Conservation (phyloP, 345 rosid species). For the Bruguiera parviflora region DNA sequence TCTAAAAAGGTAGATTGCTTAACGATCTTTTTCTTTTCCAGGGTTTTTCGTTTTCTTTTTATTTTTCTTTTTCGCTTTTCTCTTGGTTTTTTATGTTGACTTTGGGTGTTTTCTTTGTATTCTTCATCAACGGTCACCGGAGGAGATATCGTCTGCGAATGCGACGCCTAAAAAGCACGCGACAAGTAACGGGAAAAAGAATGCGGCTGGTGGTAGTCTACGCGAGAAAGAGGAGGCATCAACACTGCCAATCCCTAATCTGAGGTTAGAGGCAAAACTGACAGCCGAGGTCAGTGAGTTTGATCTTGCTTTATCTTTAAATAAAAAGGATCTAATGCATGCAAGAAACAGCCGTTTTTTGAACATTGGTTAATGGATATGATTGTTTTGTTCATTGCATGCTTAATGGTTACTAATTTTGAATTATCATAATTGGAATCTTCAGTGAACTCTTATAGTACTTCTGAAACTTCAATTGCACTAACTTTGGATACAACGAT, state of each 20-base stretch:
- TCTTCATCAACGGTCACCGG: constrained; percentile 17
- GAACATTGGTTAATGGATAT: neutral
- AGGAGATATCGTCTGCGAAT: constrained; percentile 43
- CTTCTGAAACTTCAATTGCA: neutral
- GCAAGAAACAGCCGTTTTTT: neutral
- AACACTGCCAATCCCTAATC: constrained; percentile 47
- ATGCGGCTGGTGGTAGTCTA: constrained; percentile 23
- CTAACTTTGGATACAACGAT: too few relatives aligned
- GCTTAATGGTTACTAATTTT: neutral
- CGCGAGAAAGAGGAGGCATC: constrained; percentile 21
- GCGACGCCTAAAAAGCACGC: constrained; percentile 55
- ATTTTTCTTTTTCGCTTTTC: too few relatives aligned
- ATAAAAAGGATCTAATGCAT: neutral
- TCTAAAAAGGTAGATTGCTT: constrained; percentile 44
- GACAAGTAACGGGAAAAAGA: constrained; percentile 39
- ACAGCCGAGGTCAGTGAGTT: constrained; percentile 67
- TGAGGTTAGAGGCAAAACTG: constrained; percentile 73
- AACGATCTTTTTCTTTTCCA: neutral
- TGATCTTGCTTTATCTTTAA: neutral
- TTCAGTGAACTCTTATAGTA: neutral
- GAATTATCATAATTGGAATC: too few relatives aligned
- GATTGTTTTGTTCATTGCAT: neutral
- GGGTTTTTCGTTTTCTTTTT: neutral
- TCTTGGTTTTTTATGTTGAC: neutral
- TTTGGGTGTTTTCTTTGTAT: neutral